Conservation (phyloP, 176 grass and related monocot species). For the Phoenix dactylifera region DNA sequence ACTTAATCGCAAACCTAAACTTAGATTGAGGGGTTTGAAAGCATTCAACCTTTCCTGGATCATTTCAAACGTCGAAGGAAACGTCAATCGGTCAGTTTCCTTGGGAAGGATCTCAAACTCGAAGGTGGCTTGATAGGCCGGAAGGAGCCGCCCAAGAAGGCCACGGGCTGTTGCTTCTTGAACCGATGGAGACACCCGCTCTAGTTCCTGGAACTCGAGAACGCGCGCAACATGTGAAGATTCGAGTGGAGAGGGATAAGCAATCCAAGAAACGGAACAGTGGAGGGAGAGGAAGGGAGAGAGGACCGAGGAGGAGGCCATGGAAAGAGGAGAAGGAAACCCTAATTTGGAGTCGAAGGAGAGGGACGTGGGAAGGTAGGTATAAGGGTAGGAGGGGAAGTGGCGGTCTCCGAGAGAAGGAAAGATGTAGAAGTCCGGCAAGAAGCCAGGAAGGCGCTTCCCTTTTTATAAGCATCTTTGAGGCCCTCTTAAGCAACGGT, state of each 20-base stretch:
- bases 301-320: background rate
- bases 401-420: too few relatives aligned
- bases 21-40: too few relatives aligned
- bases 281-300: constrained; percentile 3
- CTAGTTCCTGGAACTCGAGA: constrained; percentile 38
- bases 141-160: constrained; percentile 42
- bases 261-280: constrained; percentile 7
- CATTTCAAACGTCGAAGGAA: too few relatives aligned
- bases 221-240: constrained; percentile 40
- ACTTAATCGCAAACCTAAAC: background rate
- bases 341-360: background rate
- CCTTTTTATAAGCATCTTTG: too few relatives aligned
- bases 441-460: too few relatives aligned
- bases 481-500: too few relatives aligned
- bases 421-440: too few relatives aligned
- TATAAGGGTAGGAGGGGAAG: too few relatives aligned
- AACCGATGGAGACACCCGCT: constrained; percentile 21
- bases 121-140: constrained; percentile 45
- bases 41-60: too few relatives aligned
- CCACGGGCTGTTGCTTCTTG: constrained; percentile 35
- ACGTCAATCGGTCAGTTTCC: constrained; percentile 21
- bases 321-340: background rate
- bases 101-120: constrained; percentile 38
- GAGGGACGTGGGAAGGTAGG: background rate
- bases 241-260: constrained; percentile 1